These are phyloP conservation scores for Cetradonia linearis DNA, from an alignment of 495 filamentous ascomycete genomes.

Conservation along the genomic window DNA sequence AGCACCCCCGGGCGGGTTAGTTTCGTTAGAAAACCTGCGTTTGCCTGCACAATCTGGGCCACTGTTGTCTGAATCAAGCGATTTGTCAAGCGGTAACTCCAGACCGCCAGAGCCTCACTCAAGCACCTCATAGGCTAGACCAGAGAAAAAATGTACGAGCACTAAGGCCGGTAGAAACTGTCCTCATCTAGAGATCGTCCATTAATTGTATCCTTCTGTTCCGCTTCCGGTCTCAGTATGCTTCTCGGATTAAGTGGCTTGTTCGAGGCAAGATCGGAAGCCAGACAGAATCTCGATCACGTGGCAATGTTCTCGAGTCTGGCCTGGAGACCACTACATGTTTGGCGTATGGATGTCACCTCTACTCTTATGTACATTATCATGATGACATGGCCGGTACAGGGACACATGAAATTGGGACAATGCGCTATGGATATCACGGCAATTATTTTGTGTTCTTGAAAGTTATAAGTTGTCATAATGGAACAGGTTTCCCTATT, in stretches of 20 bases:
- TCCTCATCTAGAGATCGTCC: too few relatives aligned
- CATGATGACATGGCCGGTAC: not conserved
- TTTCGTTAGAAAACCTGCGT: not conserved
- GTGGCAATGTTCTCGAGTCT: not conserved
- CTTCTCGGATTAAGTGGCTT: not conserved
- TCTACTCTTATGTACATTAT: not conserved
- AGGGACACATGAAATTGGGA: not conserved
- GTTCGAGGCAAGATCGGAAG: not conserved
- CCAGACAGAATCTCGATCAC: not conserved
- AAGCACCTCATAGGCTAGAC: not conserved
- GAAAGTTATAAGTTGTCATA: not conserved
- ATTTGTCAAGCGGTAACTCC: not conserved
- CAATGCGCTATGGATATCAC: not conserved
- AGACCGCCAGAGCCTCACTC: not conserved
- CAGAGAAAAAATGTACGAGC: not conserved
- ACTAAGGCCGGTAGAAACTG: not conserved
- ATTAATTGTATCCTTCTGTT: too few relatives aligned
- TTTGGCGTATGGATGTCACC: not conserved
- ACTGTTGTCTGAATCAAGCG: not conserved
- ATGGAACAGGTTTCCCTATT: not conserved
- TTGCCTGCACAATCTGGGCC: not conserved
- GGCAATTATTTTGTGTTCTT: not conserved
- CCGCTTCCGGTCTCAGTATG: too few relatives aligned
- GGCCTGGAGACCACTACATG: not conserved
- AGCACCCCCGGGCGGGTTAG: not conserved